These are phyloP conservation scores for Teratosphaeria epicoccoides DNA, from an alignment of 2,329 filamentous ascomycete species.

Conservation along the genomic window DNA sequence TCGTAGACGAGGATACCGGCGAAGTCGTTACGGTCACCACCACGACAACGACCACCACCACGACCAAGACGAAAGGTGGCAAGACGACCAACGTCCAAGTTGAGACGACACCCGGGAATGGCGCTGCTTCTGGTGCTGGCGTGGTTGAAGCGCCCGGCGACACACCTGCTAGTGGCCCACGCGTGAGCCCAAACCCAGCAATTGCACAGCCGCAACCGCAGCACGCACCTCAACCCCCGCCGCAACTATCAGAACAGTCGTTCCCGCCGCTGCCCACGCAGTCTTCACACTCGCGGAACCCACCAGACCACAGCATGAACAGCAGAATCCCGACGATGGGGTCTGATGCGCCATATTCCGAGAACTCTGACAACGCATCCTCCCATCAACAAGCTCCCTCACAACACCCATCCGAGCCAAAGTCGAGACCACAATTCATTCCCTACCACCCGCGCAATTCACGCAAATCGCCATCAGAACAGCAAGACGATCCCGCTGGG, in stretches of 20 bases:
- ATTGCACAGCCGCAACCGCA: background rate
- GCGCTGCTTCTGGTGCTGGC: background rate
- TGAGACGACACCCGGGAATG: background rate
- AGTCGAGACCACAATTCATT: background rate
- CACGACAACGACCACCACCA: slow-evolving; percentile 5
- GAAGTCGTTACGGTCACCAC: slow-evolving; percentile 14
- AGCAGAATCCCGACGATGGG: background rate
- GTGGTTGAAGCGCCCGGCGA: background rate
- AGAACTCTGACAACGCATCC: background rate
- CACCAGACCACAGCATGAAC: background rate
- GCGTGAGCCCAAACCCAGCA: background rate
- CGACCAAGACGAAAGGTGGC: background rate
- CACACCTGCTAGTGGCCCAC: background rate
- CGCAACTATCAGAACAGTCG: background rate
- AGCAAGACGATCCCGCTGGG: background rate
- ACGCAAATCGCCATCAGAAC: background rate
- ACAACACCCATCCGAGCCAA: background rate
- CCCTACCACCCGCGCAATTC: background rate
- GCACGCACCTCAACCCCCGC: background rate
- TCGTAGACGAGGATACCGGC: slow-evolving; percentile 21
- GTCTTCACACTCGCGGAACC: background rate
- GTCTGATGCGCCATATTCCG: background rate
- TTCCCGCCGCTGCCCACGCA: background rate
- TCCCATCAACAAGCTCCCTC: background rate
- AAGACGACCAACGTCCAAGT: background rate